These are phyloP conservation scores for Boletus subluridellus DNA, from an alignment of 1,284 basidiomycete species.

Conservation along the genomic window DNA sequence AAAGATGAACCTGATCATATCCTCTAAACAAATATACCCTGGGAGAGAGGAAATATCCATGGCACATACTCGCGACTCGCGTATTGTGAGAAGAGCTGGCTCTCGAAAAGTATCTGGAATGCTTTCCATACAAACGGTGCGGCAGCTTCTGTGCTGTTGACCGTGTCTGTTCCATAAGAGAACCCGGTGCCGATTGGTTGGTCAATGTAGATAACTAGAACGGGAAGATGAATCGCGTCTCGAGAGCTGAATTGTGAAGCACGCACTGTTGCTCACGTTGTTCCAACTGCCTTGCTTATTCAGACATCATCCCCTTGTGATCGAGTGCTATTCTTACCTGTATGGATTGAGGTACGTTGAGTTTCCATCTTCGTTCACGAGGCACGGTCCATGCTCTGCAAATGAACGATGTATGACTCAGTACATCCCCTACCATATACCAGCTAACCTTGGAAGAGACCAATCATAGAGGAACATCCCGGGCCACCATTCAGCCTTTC, in stretches of 20 bases:
- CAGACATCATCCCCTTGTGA: neutral
- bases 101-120: slow-evolving; percentile 67
- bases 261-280: slow-evolving; percentile 59
- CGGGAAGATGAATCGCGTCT: neutral
- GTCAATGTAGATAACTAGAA: slow-evolving; percentile 68
- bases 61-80: slow-evolving; percentile 50
- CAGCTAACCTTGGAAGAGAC: slow-evolving; percentile 40
- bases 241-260: neutral
- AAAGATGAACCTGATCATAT: slow-evolving; percentile 51
- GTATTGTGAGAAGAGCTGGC: slow-evolving; percentile 56
- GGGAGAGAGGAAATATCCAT: neutral
- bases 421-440: neutral
- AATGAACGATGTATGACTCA: neutral
- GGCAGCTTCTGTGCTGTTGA: slow-evolving; percentile 51
- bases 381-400: slow-evolving; percentile 32
- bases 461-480: slow-evolving; percentile 45
- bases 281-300: slow-evolving; percentile 54
- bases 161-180: slow-evolving; percentile 55
- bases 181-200: slow-evolving; percentile 71
- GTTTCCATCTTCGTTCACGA: slow-evolving; percentile 25
- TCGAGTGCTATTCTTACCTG: slow-evolving; percentile 17
- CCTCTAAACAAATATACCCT: neutral
- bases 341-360: slow-evolving; percentile 32
- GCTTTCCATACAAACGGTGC: slow-evolving; percentile 56
- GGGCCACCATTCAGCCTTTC: slow-evolving; percentile 38